Evolutionary conservation across 768 basidiomycete species (phyloP), one percentile per base, ranked within the genome.

Genomic region (Mycena rosella): DNA sequence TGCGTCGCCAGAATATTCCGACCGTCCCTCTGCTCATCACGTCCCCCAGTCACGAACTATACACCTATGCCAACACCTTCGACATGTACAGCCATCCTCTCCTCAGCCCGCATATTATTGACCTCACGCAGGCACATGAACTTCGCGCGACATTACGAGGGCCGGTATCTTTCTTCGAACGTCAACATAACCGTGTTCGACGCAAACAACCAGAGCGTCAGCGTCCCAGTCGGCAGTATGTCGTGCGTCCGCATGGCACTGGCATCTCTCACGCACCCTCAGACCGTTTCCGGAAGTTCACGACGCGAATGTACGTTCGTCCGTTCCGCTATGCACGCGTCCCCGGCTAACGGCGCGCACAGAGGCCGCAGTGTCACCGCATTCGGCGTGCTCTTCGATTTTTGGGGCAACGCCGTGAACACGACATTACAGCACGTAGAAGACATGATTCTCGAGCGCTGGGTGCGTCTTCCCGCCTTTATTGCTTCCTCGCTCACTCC

Each of bases 81-180:
- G 91, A 93, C 76, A 90, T 92, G 91, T 88, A 53, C 55, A 81
- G 59, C 24, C 53, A 18, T 5, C 24, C 8, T 38, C 47, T 42
- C 24, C 10, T 26, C 30, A n/a, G 8, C 18, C 14, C 30, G 49
- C 29, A 42, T 34, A 15, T 22, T 36, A 15, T 13, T 53, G 49
- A 27, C 14, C 34, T 2, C 32, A 27, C 2, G 14, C 29, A 91
- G 87, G 79, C 82, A 91, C 76, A 78, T 83, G 58, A 91, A 91
- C 75, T 92, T 95, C 72, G 88, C 81, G 4, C 90, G 88, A 3
- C 79, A 87, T 51, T 85, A 89, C 77, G 82, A 86, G 10, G 94
- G 92, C 8, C 85, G 89, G 49, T 96, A 95, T 76, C 80, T 98
- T 57, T 89, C 94, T 2, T 94, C 91, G 3, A 97, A 97, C 73